These are phyloP conservation scores for Phylloporus arenicola DNA, from an alignment of 768 basidiomycete species.

Conservation along the genomic window DNA sequence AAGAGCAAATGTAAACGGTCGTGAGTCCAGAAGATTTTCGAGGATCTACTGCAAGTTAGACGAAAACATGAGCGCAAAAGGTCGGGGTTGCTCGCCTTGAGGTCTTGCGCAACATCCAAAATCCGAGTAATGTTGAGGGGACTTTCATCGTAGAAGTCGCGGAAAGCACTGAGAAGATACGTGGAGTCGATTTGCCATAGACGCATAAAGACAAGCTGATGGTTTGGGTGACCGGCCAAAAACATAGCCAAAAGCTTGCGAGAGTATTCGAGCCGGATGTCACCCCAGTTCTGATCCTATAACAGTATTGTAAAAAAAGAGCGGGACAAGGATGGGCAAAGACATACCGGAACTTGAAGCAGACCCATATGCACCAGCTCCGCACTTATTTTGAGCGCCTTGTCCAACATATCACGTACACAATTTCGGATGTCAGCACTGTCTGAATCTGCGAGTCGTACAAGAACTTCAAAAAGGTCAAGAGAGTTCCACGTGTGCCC, in stretches of 20 bases:
- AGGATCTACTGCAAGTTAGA: constrained; percentile 55
- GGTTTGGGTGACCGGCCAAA: constrained; percentile 87
- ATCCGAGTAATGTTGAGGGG: constrained; percentile 92
- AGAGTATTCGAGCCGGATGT: constrained; percentile 82
- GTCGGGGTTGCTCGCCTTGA: constrained; percentile 57
- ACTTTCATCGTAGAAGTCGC: constrained; percentile 88
- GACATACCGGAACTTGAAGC: constrained; percentile 80
- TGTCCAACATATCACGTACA: constrained; percentile 89
- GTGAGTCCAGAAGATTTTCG: constrained; percentile 85
- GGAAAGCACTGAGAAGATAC: constrained; percentile 82
- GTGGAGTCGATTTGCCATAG: constrained; percentile 88
- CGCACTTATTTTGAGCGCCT: constrained; percentile 88
- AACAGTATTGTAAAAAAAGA: background rate
- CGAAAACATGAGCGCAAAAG: background rate
- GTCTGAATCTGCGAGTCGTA: constrained; percentile 72
- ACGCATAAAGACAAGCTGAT: constrained; percentile 95
- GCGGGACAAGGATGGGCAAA: background rate
- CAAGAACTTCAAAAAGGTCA: constrained; percentile 83
- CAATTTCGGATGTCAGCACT: constrained; percentile 63
- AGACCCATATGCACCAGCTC: constrained; percentile 93
- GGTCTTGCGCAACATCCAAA: constrained; percentile 89
- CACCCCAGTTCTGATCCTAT: constrained; percentile 80
- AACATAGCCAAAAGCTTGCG: constrained; percentile 85
- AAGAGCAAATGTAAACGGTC: constrained; percentile 83
- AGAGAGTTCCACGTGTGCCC: constrained; percentile 93